Evolutionary conservation across 2,329 filamentous ascomycete species (phyloP).

Genomic region (Septoria petroselini): DNA sequence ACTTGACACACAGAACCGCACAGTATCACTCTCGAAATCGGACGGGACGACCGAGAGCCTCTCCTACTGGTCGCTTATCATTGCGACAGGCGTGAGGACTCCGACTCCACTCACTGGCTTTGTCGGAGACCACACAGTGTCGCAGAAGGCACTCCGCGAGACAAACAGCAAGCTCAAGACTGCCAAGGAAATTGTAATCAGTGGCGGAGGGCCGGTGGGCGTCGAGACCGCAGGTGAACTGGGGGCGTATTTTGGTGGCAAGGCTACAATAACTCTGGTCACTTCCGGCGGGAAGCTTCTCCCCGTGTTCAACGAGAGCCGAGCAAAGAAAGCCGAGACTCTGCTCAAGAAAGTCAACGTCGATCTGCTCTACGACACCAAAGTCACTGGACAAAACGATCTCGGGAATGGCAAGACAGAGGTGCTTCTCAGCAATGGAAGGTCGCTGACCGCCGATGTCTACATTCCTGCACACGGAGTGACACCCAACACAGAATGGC

Average conservation of each 20-base stretch:
- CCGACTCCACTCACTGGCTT: constrained; percentile 46
- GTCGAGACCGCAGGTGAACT: constrained; percentile 43
- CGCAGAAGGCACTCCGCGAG: constrained; percentile 34
- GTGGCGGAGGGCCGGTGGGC: constrained; percentile 40
- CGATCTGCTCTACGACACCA: constrained; percentile 32
- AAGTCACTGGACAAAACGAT: constrained; percentile 27
- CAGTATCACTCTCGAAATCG: constrained; percentile 43
- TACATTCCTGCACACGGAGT: constrained; percentile 55
- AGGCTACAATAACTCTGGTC: constrained; percentile 47
- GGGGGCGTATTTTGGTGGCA: constrained; percentile 38
- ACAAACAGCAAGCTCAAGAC: constrained; percentile 37
- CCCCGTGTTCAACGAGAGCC: constrained; percentile 40
- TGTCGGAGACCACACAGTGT: constrained; percentile 39
- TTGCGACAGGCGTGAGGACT: constrained; percentile 55
- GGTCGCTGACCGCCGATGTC: constrained; percentile 48
- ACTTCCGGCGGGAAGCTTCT: constrained; percentile 44
- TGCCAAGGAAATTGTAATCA: constrained; percentile 38
- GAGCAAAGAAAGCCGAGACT: constrained; percentile 45
- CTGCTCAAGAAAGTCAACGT: constrained; percentile 50
- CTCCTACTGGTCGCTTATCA: constrained; percentile 54
- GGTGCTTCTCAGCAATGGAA: constrained; percentile 47
- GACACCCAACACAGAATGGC: constrained; percentile 52
- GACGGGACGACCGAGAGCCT: constrained; percentile 38
- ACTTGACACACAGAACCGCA: constrained; percentile 46
- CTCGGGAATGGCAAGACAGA: constrained; percentile 43